Percentiles rank a stretch among this genome's conserved stretches.
Conservation (phyloP, 352 stramenopile genomes). For the Phytopythium litorale region DNA sequence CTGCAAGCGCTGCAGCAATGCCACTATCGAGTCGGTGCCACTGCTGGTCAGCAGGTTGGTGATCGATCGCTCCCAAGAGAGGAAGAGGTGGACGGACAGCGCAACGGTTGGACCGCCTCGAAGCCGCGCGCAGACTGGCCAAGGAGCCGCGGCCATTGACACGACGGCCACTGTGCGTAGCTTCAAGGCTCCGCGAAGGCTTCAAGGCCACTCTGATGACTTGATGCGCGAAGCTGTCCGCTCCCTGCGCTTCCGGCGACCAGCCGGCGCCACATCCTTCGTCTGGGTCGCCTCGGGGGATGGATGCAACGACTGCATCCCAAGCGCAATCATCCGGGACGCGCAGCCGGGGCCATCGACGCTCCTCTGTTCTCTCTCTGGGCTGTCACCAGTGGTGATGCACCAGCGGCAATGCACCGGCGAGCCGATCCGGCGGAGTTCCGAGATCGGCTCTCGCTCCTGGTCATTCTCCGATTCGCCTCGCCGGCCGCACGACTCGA, state of each 20-base stretch:
- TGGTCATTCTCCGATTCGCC: background rate
- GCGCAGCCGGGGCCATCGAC: no score
- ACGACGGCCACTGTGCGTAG: background rate
- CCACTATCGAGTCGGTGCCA: background rate
- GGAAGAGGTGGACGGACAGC: background rate
- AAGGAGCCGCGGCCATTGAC: background rate
- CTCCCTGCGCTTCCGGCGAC: background rate
- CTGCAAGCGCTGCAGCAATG: no score
- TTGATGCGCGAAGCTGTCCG: background rate
- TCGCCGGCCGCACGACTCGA: background rate
- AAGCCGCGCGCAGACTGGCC: background rate
- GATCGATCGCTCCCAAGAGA: background rate
- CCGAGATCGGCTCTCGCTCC: background rate
- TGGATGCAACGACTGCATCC: no score
- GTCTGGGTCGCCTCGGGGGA: no score
- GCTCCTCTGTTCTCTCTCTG: background rate
- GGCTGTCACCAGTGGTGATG: no score
- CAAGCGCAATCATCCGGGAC: background rate
- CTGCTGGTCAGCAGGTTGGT: no score
- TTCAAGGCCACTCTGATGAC: background rate
- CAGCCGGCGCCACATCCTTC: background rate
- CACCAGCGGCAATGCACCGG: no score
- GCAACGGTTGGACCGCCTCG: no score
- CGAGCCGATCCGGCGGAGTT: no score
- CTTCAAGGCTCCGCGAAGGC: no score